Percentiles rank a stretch among this genome's conserved stretches.
Evolutionary conservation across 768 basidiomycete genomes (phyloP).

Genomic region (Mycena polygramma): DNA sequence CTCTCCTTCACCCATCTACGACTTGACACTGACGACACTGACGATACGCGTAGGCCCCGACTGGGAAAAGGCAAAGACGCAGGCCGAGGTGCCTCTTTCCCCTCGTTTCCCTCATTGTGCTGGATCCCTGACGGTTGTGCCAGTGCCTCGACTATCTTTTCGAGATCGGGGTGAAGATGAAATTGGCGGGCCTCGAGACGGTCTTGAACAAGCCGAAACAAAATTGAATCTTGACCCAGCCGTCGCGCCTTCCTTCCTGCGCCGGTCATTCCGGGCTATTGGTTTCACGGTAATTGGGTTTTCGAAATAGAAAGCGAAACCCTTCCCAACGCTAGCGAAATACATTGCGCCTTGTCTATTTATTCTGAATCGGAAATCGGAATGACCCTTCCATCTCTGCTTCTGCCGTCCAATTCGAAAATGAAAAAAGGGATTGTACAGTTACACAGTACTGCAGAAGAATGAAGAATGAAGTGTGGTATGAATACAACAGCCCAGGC

Average conservation of each 20-base stretch:
- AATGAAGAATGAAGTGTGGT: neutral
- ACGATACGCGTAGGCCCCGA: slow-evolving; percentile 61
- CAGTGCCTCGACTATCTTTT: slow-evolving; percentile 93
- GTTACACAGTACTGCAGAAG: neutral
- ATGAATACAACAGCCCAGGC: too few species aligned
- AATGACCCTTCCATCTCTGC: neutral
- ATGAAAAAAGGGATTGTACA: too few species aligned
- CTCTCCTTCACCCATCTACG: slow-evolving; percentile 20
- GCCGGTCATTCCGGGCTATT: too few species aligned
- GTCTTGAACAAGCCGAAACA: neutral
- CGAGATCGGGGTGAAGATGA: slow-evolving; percentile 90
- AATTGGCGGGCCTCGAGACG: slow-evolving; percentile 62
- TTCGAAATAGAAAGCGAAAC: too few species aligned
- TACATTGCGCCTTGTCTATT: neutral
- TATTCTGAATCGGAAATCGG: neutral
- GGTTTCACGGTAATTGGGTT: too few species aligned
- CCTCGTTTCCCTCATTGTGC: neutral
- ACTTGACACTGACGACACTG: too few species aligned
- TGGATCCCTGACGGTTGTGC: slow-evolving; percentile 24
- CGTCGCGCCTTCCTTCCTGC: too few species aligned
- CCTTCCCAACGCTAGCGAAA: too few species aligned
- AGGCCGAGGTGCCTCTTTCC: slow-evolving; percentile 71
- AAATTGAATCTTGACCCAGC: too few species aligned
- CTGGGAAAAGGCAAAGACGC: slow-evolving; percentile 93
- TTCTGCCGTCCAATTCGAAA: too few species aligned